Evolutionary conservation across 352 stramenopile genomes (phyloP), one percentile per base, ranked within the genome.

Genomic region (Poterioochromonas sp.): DNA sequence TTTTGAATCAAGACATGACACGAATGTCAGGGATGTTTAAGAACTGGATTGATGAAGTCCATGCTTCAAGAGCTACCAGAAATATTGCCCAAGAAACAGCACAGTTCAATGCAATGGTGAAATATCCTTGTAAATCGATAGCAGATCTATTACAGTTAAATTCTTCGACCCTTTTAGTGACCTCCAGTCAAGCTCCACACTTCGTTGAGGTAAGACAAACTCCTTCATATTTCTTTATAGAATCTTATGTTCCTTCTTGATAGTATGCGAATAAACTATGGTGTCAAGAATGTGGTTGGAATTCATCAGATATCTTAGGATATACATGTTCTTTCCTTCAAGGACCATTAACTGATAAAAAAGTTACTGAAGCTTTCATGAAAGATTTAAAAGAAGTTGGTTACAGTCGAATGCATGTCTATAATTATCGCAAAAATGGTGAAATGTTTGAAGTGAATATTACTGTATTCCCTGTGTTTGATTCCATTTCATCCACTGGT

Each of bases 241-340:
- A 40, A 12, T 68, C 34, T 68, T 35, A 29, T 12, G 58, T 68
- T 8, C 12, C 26, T 15, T 58, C 15, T 58, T 58, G 5, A 29
- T 39, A 68, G 58, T 68, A 68, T 68, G 58, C 26, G 58, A 68
- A 68, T 26, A 68, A 68, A 26, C 12, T 15, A 40, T 68, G 58
- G 58, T 40, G 58, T 26, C 26, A 68, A 40, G 12, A 35, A 37
- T 68, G 58, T 39, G 58, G 58, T 39, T 68, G 58, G 58, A 68
- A 68, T 18, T 8, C 58, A 12, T 68, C 58, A 15, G 58, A 68
- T 29, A 68, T 68, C 5, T 39, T 68, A 26, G 58, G 58, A 12
- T 35, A 29, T 11, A 68, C 58, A 5, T 68, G 58, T 35, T 68
- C 58, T 68, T 68, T 68, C 29, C 29, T 68, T 5, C 58, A 68